These are phyloP conservation scores for Saccharomycopsis hybrid DNA, from an alignment of 1,139 yeast species.

Conservation along the genomic window DNA sequence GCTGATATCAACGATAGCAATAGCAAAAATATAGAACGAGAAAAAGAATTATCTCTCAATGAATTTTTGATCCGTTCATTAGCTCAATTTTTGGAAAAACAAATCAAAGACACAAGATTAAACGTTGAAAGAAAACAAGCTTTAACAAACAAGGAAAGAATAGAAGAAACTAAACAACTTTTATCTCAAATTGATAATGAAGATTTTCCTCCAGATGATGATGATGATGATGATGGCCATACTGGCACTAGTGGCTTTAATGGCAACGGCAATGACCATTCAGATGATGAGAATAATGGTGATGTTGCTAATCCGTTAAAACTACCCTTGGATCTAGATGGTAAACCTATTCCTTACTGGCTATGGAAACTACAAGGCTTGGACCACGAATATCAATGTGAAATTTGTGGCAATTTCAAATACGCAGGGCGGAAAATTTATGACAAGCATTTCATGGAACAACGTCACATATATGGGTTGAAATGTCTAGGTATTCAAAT, in stretches of 20 bases:
- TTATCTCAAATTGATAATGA: constrained; percentile 34
- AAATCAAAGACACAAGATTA: constrained; percentile 44
- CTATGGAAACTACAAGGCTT: constrained; percentile 84
- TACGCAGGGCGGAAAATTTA: constrained; percentile 73
- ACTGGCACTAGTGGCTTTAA: constrained; percentile 21
- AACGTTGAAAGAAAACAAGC: constrained; percentile 63
- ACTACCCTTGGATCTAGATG: constrained; percentile 79
- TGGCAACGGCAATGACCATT: constrained; percentile 24
- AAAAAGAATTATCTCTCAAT: constrained; percentile 19
- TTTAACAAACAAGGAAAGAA: constrained; percentile 67
- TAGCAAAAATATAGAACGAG: constrained; percentile 4
- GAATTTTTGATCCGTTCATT: constrained; percentile 36
- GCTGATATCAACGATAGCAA: background rate
- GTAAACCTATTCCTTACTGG: constrained; percentile 92
- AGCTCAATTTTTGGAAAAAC: constrained; percentile 32
- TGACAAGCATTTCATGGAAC: constrained; percentile 65
- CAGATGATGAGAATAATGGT: constrained; percentile 26
- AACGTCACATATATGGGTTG: constrained; percentile 69
- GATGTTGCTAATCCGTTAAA: constrained; percentile 40
- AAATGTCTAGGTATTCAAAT: constrained; percentile 66
- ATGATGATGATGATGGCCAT: constrained; percentile 18
- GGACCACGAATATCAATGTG: constrained; percentile 68
- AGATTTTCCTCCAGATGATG: constrained; percentile 25
- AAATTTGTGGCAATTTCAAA: constrained; percentile 72
- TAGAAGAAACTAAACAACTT: constrained; percentile 45